Evolutionary conservation across 768 basidiomycete species (phyloP).

Genomic region (Leucosporidium yakuticum): DNA sequence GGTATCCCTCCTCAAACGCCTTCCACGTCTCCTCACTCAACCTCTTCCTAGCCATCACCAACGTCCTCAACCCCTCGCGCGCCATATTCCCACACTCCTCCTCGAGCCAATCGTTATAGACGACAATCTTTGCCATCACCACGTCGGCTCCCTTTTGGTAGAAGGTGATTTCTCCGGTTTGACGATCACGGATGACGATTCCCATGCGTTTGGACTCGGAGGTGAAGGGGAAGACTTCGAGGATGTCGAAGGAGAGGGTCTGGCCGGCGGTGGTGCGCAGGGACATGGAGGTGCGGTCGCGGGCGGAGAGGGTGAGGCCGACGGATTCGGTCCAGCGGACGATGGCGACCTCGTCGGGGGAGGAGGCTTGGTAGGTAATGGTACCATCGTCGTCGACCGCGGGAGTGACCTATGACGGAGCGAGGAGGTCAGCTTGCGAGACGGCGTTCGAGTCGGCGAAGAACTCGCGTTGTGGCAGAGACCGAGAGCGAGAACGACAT

Average conservation of each 20-base stretch:
- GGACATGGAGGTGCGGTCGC: constrained; percentile 85
- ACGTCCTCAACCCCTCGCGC: constrained; percentile 84
- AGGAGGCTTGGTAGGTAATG: constrained; percentile 95
- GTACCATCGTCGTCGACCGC: constrained; percentile 78
- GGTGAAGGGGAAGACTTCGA: constrained; percentile 96
- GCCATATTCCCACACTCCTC: constrained; percentile 99
- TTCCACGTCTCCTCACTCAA: constrained; percentile 63
- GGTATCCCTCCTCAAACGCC: constrained; percentile 65
- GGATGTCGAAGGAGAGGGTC: constrained; percentile 68
- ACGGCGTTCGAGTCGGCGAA: neutral
- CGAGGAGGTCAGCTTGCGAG: neutral
- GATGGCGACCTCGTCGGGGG: constrained; percentile 97
- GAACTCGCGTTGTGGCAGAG: constrained; percentile 84
- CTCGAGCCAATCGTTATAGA: constrained; percentile 96
- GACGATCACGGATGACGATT: constrained; percentile 77
- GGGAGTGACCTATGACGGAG: constrained; percentile 72
- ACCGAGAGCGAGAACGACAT: constrained; percentile 86
- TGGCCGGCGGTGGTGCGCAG: constrained; percentile 65
- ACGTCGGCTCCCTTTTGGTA: constrained; percentile 96
- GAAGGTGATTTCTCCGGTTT: constrained; percentile 74
- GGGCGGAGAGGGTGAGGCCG: constrained; percentile 77
- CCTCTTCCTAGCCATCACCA: constrained; percentile 81
- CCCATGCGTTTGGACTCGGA: constrained; percentile 99
- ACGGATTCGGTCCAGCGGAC: constrained; percentile 95
- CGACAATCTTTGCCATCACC: constrained; percentile 93